Percentiles rank a stretch among this genome's conserved stretches.
Conservation (phyloP, 345 rosid genomes). For the Salix exigua region DNA sequence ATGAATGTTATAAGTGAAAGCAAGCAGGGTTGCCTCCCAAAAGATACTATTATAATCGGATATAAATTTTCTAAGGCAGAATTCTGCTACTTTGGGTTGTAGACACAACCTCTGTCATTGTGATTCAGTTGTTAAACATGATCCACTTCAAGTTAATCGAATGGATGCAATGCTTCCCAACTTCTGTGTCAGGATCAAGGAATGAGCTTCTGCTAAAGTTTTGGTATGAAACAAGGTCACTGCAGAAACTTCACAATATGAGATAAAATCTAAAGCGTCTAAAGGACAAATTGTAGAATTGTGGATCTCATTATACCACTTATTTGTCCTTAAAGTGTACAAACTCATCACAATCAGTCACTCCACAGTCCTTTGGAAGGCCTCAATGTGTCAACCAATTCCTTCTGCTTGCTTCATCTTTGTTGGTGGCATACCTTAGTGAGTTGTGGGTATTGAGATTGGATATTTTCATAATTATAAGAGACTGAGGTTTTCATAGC, state of each 20-base stretch:
- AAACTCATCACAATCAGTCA: no score
- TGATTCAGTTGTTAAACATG: not conserved
- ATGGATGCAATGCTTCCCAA: not conserved
- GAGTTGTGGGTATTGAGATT: not conserved
- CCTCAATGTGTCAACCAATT: not conserved
- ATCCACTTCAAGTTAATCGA: not conserved
- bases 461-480: no score
- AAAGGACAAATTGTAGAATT: not conserved
- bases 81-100: not conserved
- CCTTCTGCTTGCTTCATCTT: not conserved
- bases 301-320: not conserved
- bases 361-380: not conserved
- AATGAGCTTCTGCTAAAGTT: not conserved
- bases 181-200: not conserved
- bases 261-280: not conserved
- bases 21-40: not conserved
- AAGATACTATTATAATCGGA: not conserved
- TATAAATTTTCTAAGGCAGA: not conserved
- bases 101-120: no score
- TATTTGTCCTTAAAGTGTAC: not conserved
- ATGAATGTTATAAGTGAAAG: constrained; percentile 14
- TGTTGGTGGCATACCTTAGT: not conserved
- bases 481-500: not conserved
- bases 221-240: no score
- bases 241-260: not conserved